Conservation (phyloP, 106 monocot genomes). For the Alisma plantagoaquatica region DNA sequence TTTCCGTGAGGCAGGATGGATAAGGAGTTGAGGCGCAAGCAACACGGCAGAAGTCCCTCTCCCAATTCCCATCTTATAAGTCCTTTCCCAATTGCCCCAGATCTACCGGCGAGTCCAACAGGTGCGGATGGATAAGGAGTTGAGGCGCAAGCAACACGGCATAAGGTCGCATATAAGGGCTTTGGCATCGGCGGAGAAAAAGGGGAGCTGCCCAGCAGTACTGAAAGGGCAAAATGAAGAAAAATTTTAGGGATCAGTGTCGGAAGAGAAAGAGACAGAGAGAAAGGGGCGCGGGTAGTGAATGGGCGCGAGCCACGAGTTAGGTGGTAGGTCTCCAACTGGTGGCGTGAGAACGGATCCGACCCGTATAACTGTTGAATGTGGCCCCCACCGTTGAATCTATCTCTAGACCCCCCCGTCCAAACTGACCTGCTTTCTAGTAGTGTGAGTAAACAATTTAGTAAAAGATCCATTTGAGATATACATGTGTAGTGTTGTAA, state of each 20-base stretch:
- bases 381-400: no score
- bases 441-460: no score
- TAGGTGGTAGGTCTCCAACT: no score
- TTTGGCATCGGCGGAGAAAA: not conserved
- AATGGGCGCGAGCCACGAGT: not conserved
- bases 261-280: not conserved
- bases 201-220: no score
- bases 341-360: no score
- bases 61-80: no score
- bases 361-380: not conserved
- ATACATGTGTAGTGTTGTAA: no score
- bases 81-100: not conserved
- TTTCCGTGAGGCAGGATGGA: not conserved
- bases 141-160: not conserved
- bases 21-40: not conserved
- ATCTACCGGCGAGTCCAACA: not conserved
- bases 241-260: not conserved
- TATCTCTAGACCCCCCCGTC: no score
- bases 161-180: not conserved
- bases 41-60: conserved; percentile 1
- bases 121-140: not conserved
- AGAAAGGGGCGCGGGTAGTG: not conserved
- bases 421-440: no score
- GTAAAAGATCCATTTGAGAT: no score
- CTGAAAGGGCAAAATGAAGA: no score